A percentile compares a stretch with the other conserved stretches of the same genome.
Evolutionary conservation across 2,329 filamentous ascomycete species (phyloP).

Genomic region (Monilinia fructigena): DNA sequence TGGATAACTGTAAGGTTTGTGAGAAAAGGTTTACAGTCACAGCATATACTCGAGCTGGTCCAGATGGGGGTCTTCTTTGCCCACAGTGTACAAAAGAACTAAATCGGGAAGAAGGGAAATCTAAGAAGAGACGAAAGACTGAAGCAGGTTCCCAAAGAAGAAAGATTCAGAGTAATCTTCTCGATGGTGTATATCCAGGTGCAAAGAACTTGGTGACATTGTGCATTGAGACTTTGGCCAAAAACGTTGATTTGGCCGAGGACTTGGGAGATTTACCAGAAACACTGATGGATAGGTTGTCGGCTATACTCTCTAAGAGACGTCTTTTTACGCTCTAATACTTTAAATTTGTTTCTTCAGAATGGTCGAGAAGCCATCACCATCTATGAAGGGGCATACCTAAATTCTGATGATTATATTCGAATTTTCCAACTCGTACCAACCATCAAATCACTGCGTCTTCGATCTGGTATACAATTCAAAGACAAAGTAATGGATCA

Average conservation of each 20-base stretch:
- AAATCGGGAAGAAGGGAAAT: constrained; percentile 62
- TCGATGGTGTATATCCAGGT: constrained; percentile 70
- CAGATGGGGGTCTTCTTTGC: constrained; percentile 84
- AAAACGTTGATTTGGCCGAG: constrained; percentile 61
- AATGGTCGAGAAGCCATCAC: constrained; percentile 51
- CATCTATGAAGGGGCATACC: constrained; percentile 60
- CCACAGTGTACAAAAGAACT: constrained; percentile 74
- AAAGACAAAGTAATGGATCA: constrained; percentile 83
- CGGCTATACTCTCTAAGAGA: constrained; percentile 59
- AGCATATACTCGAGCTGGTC: constrained; percentile 77
- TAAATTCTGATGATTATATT: constrained; percentile 74
- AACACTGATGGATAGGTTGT: constrained; percentile 56
- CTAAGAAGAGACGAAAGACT: constrained; percentile 57
- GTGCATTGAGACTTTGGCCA: constrained; percentile 61
- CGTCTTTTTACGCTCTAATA: constrained; percentile 54
- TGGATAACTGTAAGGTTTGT: constrained; percentile 84
- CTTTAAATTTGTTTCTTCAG: constrained; percentile 57
- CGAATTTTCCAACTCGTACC: constrained; percentile 77
- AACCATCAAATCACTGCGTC: constrained; percentile 65
- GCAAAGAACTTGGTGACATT: constrained; percentile 66
- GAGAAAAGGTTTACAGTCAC: constrained; percentile 90
- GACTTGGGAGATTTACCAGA: constrained; percentile 60
- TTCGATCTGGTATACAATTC: constrained; percentile 87
- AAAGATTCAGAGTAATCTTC: constrained; percentile 76
- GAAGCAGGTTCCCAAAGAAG: constrained; percentile 58